Evolutionary conservation across 208 protist genomes (phyloP).

Genomic region (Crithidia expoeki): DNA sequence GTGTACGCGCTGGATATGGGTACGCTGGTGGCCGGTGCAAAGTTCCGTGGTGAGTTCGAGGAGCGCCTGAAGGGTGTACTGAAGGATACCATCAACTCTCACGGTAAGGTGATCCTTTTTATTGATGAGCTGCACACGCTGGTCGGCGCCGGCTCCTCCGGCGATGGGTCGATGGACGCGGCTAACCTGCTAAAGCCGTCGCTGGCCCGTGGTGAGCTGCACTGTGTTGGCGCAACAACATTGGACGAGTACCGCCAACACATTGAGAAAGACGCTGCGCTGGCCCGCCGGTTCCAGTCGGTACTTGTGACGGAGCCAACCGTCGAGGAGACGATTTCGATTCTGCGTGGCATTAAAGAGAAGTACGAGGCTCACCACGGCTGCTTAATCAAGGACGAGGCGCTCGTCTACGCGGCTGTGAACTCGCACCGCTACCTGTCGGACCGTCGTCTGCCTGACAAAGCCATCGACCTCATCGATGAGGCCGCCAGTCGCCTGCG

Average conservation of each 20-base stretch:
- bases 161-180: constrained; percentile 97
- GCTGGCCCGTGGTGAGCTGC: constrained; percentile 96
- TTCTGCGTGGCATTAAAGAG: constrained; percentile 96
- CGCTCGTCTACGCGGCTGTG: constrained; percentile 89
- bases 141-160: constrained; percentile 94
- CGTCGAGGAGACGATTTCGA: constrained; percentile 97
- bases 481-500: constrained; percentile 94
- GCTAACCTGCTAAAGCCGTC: constrained; percentile 99
- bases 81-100: constrained; percentile 96
- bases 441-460: constrained; percentile 97
- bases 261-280: constrained; percentile 98
- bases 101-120: constrained; percentile 98
- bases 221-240: constrained; percentile 98
- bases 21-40: constrained; percentile 98
- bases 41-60: constrained; percentile 99
- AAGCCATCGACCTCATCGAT: constrained; percentile 99
- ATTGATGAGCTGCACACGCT: constrained; percentile 99
- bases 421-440: constrained; percentile 96
- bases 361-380: constrained; percentile 94
- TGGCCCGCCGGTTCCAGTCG: constrained; percentile 98
- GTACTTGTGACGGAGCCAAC: constrained; percentile 96
- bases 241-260: constrained; percentile 97
- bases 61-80: constrained; percentile 99
- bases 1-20: constrained; percentile 98
- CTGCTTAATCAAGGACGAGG: constrained; percentile 89